Conservation (phyloP, 169 alveolate species). For the Cardiosporidium cionae region DNA sequence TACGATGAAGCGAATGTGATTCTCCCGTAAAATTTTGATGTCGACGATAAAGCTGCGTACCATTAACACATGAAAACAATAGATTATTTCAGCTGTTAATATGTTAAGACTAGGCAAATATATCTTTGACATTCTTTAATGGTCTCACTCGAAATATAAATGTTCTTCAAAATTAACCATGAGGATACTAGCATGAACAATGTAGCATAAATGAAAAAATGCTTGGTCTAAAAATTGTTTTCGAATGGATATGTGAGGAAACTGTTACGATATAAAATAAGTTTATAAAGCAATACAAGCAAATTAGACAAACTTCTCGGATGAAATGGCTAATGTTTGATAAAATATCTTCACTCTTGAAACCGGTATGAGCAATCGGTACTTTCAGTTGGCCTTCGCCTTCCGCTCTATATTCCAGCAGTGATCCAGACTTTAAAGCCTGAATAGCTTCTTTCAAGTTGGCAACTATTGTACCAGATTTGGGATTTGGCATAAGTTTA, state of each 20-base stretch:
- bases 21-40: too few relatives aligned
- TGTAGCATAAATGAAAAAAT: neutral
- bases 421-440: conserved; percentile 35
- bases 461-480: conserved; percentile 58
- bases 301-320: conserved; percentile 3
- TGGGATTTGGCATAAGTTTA: conserved; percentile 83
- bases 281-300: neutral
- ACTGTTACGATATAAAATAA: neutral
- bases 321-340: conserved; percentile 25
- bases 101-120: too few relatives aligned
- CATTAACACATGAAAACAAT: too few relatives aligned
- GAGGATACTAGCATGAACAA: too few relatives aligned
- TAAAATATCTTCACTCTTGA: conserved; percentile 9
- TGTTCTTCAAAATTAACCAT: too few relatives aligned
- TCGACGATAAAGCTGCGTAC: too few relatives aligned
- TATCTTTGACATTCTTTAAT: too few relatives aligned
- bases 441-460: conserved; percentile 21
- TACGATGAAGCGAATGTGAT: too few relatives aligned
- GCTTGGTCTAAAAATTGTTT: neutral
- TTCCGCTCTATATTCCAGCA: conserved; percentile 49
- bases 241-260: neutral
- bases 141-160: too few relatives aligned
- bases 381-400: conserved; percentile 31
- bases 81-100: too few relatives aligned
- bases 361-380: conserved; percentile 1